A percentile compares a stretch with the other conserved stretches of the same genome.
phyloP scores from a whole-genome alignment of 2,329 filamentous ascomycete species.

The Stromatinia cepivora region DNA sequence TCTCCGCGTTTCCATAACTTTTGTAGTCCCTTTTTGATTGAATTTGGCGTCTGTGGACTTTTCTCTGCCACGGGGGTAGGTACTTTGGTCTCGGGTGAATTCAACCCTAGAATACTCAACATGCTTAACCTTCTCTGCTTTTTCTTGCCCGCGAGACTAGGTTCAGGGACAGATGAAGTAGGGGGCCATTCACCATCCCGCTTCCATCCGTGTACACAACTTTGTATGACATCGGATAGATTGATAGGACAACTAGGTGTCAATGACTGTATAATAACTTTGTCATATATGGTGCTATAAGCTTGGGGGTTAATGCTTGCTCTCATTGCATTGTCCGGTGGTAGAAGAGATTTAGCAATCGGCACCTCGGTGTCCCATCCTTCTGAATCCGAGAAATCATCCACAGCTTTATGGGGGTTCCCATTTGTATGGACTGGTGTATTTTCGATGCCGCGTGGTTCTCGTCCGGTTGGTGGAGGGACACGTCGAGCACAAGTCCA shows the following conservation, averaged over 20 bases:
- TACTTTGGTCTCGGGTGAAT: constrained; percentile 21
- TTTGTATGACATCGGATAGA: constrained; percentile 73
- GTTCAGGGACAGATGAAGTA: constrained; percentile 51
- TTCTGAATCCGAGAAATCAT: constrained; percentile 31
- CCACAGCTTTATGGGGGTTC: constrained; percentile 32
- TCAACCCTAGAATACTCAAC: constrained; percentile 36
- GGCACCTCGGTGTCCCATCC: constrained; percentile 53
- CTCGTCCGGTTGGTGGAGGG: constrained; percentile 44
- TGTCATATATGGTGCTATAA: constrained; percentile 84
- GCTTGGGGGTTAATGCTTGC: constrained; percentile 70
- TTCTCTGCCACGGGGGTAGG: constrained; percentile 17
- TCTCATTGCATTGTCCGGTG: constrained; percentile 72
- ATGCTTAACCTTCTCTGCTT: constrained; percentile 36
- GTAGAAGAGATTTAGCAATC: constrained; percentile 70
- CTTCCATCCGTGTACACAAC: constrained; percentile 89
- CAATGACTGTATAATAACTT: constrained; percentile 76
- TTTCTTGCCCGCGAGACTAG: constrained; percentile 26
- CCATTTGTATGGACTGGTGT: constrained; percentile 37
- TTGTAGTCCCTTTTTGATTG: constrained; percentile 10
- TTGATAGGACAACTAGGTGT: constrained; percentile 89
- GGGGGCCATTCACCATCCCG: constrained; percentile 92
- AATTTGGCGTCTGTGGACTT: constrained; percentile 11
- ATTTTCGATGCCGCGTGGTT: constrained; percentile 33
- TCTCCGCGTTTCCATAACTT: constrained; percentile 19
- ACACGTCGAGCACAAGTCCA: constrained; percentile 78